Base-by-base conservation (phyloP, 108 stramenopile genomes). In the Bacterosira constricta region DNA sequence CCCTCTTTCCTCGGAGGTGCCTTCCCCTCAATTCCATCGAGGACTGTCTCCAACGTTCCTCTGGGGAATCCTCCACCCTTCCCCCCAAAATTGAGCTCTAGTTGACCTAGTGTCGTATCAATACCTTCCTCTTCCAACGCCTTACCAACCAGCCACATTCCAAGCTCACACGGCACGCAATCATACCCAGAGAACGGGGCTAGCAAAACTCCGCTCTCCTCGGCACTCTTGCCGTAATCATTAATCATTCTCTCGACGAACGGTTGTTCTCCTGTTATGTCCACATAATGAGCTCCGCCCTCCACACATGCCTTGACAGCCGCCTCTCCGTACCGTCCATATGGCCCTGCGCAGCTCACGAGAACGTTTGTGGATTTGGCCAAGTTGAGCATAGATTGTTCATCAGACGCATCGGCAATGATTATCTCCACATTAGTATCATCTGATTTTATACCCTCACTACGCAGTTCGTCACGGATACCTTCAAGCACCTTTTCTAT, bases 201-300 rank as follows among this genome's bases (percentile, higher is more conserved):
- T 1, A 66, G 65, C 26, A 47, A 51, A n/a, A 66, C 63, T 7
- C 55, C 54, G 6, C 18, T 47, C 20, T 54, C 11, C 18, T 25
- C 29, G 17, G 77, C 77, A 18, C 12, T 54, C 1, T 37, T 20
- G 26, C 63, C 77, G 49, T 66, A 52, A 8, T 65, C 25, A 12
- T 1, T 23, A 37, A 79, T 72, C 53, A 57, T 66, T 12, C 37
- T 13, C 36, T 69, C 69, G 9, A 79, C 70, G 55, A 65, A 79
- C 7, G 26, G 21, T 30, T 47, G 49, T 29, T 79, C 77, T 15
- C 77, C 77, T 6, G 77, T 79, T 15, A 79, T 72, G 55, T 79
- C 77, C 9, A 62, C 71, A 58, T 79, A 79, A 23, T 79, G 70
- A 7, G 69, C 71, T 4, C 63, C 63, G 0, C 50, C 49, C 30